phyloP scores from a whole-genome alignment of 495 filamentous ascomycete species.

The Penicillium goetzii region DNA sequence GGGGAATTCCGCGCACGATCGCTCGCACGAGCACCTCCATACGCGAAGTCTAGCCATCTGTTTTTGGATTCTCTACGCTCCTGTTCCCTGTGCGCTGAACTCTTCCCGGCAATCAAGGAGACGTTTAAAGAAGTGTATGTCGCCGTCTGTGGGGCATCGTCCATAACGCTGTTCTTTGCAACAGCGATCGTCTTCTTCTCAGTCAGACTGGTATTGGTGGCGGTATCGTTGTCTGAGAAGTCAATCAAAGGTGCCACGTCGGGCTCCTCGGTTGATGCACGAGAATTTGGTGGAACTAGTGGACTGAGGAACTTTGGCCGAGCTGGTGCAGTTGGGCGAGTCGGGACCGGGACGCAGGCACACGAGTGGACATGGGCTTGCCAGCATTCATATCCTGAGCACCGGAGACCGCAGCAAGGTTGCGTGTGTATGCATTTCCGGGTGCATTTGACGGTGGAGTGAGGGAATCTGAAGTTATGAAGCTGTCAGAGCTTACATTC shows the following conservation, averaged over 20 bases:
- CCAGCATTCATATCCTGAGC: constrained; percentile 13
- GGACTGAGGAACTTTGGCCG: not conserved
- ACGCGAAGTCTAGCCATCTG: not conserved
- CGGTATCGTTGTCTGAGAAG: not conserved
- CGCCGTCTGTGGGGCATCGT: not conserved
- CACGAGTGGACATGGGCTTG: constrained; percentile 20
- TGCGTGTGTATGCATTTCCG: constrained; percentile 8
- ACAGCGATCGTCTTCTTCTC: not conserved
- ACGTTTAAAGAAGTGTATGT: not conserved
- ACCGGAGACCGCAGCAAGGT: constrained; percentile 9
- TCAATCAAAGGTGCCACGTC: not conserved
- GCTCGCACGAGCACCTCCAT: not conserved
- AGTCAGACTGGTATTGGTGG: too few species aligned
- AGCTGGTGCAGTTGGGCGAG: not conserved
- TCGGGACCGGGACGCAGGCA: not conserved
- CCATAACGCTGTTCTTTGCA: not conserved
- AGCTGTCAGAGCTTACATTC: not conserved
- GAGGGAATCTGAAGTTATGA: not conserved
- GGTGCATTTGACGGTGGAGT: constrained; percentile 15
- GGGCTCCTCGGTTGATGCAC: not conserved
- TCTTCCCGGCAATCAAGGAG: not conserved
- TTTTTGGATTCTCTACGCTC: not conserved
- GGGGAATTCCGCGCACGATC: not conserved
- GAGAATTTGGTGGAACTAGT: not conserved
- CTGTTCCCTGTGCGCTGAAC: not conserved